phyloP scores from a whole-genome alignment of 768 basidiomycete genomes.

The Pholiota microspora region DNA sequence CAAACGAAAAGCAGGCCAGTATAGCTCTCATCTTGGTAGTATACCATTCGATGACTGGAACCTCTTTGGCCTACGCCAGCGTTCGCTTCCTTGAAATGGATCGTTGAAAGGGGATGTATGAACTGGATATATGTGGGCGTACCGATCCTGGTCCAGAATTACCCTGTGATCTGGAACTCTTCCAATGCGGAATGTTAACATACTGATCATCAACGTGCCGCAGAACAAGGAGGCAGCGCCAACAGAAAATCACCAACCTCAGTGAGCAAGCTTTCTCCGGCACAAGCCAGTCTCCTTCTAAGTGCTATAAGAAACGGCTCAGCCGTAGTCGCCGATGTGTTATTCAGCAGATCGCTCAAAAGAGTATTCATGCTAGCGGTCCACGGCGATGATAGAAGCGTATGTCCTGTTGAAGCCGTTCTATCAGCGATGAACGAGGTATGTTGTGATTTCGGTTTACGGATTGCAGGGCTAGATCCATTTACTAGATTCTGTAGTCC shows the following conservation, averaged over 20 bases:
- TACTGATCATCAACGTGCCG: not conserved
- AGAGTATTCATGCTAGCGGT: conserved; percentile 40
- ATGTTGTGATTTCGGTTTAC: conserved; percentile 9
- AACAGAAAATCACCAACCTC: conserved; percentile 14
- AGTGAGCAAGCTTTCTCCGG: conserved; percentile 17
- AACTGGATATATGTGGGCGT: not conserved
- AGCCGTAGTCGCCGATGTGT: conserved; percentile 5
- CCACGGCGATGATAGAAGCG: conserved; percentile 44
- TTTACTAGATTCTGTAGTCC: conserved; percentile 39
- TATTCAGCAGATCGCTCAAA: conserved; percentile 30
- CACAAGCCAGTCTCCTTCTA: conserved; percentile 25
- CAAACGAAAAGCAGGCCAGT: conserved; percentile 11
- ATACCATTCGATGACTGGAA: conserved; percentile 9
- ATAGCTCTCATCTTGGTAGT: conserved; percentile 16
- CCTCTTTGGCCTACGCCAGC: not conserved
- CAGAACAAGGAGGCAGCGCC: not conserved
- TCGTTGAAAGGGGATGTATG: not conserved
- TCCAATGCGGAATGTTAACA: not conserved
- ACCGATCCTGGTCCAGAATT: not conserved
- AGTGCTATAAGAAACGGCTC: conserved; percentile 27
- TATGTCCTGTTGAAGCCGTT: conserved; percentile 9
- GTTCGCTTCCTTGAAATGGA: not conserved
- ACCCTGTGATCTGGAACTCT: not conserved
- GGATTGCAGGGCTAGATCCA: conserved; percentile 6
- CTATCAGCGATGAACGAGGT: not conserved